phyloP scores from a whole-genome alignment of 1,139 yeast genomes.

The Suhomyces chickasaworum region DNA sequence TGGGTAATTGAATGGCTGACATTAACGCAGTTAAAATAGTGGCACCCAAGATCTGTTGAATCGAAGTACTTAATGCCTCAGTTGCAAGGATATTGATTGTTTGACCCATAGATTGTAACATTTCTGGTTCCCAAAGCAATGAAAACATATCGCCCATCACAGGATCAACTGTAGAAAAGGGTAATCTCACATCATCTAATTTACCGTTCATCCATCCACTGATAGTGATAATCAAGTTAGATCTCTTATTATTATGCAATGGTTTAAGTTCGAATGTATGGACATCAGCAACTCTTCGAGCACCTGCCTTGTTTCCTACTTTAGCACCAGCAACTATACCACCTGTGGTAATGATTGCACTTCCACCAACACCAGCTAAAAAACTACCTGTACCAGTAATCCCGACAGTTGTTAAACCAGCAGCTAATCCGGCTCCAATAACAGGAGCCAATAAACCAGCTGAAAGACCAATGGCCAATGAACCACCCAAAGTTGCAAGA shows the following conservation, averaged over 20 bases:
- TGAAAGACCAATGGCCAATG: constrained; percentile 88
- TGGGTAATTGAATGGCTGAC: constrained; percentile 94
- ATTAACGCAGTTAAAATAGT: constrained; percentile 89
- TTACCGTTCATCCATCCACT: constrained; percentile 98
- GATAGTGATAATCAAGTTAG: constrained; percentile 85
- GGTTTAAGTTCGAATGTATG: constrained; percentile 93
- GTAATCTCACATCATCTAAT: constrained; percentile 93
- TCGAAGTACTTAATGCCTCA: constrained; percentile 88
- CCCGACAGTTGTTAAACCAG: constrained; percentile 94
- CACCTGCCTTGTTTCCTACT: constrained; percentile 85
- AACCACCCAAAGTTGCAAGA: constrained; percentile 96
- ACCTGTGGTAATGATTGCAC: constrained; percentile 89
- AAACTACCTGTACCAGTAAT: constrained; percentile 90
- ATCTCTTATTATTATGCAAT: constrained; percentile 84
- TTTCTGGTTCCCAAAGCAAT: constrained; percentile 96
- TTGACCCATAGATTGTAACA: constrained; percentile 95
- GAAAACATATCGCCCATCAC: constrained; percentile 96
- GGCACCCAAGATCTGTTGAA: constrained; percentile 93
- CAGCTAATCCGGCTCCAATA: constrained; percentile 97
- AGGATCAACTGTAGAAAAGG: constrained; percentile 95
- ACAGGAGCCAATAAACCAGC: constrained; percentile 97
- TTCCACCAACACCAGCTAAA: constrained; percentile 95
- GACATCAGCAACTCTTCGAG: constrained; percentile 85
- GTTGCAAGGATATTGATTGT: constrained; percentile 91
- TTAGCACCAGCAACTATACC: constrained; percentile 90